A percentile compares a stretch with the other conserved stretches of the same genome.
Evolutionary conservation across 257 asterid species (phyloP).

Genomic region (Solanum pimpinellifolium): DNA sequence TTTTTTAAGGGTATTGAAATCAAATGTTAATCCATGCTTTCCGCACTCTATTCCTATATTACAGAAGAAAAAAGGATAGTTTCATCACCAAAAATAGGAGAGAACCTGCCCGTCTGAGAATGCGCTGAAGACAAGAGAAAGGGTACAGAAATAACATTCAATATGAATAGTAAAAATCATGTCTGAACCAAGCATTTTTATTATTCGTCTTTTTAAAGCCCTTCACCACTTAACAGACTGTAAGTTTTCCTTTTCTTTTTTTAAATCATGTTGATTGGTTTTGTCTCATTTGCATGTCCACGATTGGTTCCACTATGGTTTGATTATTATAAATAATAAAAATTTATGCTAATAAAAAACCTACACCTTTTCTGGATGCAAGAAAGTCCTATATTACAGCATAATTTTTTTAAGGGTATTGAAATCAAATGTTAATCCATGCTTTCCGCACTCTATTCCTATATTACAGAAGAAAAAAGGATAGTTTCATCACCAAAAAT

Average conservation of each 20-base stretch:
- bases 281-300: background rate
- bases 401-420: too few species aligned
- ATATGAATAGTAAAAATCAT: background rate
- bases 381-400: too few species aligned
- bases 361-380: too few species aligned
- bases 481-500: background rate
- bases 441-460: too few species aligned
- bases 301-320: background rate
- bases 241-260: background rate
- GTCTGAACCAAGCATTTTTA: background rate
- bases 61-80: background rate
- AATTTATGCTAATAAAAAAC: too few species aligned
- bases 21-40: background rate
- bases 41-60: background rate
- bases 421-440: too few species aligned
- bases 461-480: too few species aligned
- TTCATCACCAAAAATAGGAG: background rate
- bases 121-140: background rate
- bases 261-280: background rate
- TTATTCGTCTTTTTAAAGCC: background rate
- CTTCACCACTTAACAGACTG: background rate
- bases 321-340: too few species aligned
- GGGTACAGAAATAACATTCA: background rate
- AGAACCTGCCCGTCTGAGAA: background rate
- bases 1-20: background rate